A percentile compares a stretch with the other conserved stretches of the same genome.
phyloP scores from a whole-genome alignment of 129 eudicot species.

The Mikania micrantha region DNA sequence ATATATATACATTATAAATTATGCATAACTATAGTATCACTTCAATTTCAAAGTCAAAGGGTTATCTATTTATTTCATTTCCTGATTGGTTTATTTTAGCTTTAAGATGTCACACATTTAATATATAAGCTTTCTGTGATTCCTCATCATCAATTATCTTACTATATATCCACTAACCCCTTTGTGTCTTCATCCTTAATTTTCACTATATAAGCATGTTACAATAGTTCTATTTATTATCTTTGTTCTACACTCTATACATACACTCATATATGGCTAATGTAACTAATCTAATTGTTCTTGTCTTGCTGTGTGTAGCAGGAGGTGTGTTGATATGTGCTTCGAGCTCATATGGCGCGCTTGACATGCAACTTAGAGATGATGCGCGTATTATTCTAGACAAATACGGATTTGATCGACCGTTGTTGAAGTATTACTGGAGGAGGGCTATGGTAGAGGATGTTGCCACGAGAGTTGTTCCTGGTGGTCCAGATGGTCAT shows the following conservation, averaged over 20 bases:
- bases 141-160: conserved; percentile 26
- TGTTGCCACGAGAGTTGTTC: conserved; percentile 27
- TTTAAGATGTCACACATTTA: background rate
- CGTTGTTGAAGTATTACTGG: conserved; percentile 29
- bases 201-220: conserved; percentile 16
- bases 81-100: too few species aligned
- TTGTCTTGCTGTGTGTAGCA: conserved; percentile 12
- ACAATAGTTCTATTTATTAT: background rate
- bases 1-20: too few species aligned
- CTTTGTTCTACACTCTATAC: background rate
- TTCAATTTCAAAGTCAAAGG: conserved; percentile 6
- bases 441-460: conserved; percentile 34
- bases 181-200: conserved; percentile 20
- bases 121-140: conserved; percentile 11
- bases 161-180: conserved; percentile 27
- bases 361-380: conserved; percentile 20
- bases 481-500: conserved; percentile 52
- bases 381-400: conserved; percentile 15
- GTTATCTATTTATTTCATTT: conserved; percentile 28
- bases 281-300: background rate
- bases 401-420: conserved; percentile 35
- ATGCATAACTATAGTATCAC: background rate
- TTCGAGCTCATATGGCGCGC: conserved; percentile 9
- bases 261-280: conserved; percentile 22
- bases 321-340: conserved; percentile 16